Conservation (phyloP, 208 protist genomes). For the Trypanosoma cruzi region DNA sequence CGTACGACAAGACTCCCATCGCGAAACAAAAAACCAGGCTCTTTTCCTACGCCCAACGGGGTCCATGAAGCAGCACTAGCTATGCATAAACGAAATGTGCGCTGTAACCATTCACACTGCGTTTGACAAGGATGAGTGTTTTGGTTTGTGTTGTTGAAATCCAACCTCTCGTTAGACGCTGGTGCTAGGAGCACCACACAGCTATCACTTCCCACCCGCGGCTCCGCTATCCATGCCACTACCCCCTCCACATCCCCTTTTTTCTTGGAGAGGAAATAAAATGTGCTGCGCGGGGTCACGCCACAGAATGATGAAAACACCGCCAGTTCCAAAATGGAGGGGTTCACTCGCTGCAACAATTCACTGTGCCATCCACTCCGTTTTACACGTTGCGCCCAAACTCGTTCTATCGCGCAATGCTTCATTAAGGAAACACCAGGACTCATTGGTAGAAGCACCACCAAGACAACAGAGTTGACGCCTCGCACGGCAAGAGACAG, state of each 20-base stretch:
- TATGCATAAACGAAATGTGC: slow-evolving; percentile 20
- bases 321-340: neutral
- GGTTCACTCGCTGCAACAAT: neutral
- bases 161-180: neutral
- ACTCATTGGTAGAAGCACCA: slow-evolving; percentile 16
- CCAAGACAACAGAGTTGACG: neutral
- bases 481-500: neutral
- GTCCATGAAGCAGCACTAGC: slow-evolving; percentile 17
- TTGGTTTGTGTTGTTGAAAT: neutral
- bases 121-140: slow-evolving; percentile 4
- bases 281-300: slow-evolving; percentile 23
- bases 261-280: slow-evolving; percentile 25
- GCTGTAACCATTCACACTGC: slow-evolving; percentile 25
- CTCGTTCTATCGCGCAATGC: neutral
- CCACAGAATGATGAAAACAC: neutral
- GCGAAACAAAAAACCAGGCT: slow-evolving; percentile 37
- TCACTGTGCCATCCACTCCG: slow-evolving; percentile 12
- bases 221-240: slow-evolving; percentile 42
- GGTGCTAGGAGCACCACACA: slow-evolving; percentile 45
- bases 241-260: slow-evolving; percentile 1
- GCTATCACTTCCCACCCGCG: slow-evolving; percentile 48
- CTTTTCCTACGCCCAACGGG: slow-evolving; percentile 20
- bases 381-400: slow-evolving; percentile 12
- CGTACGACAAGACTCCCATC: slow-evolving; percentile 67
- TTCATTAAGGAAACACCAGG: slow-evolving; percentile 16